Percentiles rank a stretch among this genome's conserved stretches.
phyloP scores from a whole-genome alignment of 306 rosid species.

The Echinosophora koreensis region DNA sequence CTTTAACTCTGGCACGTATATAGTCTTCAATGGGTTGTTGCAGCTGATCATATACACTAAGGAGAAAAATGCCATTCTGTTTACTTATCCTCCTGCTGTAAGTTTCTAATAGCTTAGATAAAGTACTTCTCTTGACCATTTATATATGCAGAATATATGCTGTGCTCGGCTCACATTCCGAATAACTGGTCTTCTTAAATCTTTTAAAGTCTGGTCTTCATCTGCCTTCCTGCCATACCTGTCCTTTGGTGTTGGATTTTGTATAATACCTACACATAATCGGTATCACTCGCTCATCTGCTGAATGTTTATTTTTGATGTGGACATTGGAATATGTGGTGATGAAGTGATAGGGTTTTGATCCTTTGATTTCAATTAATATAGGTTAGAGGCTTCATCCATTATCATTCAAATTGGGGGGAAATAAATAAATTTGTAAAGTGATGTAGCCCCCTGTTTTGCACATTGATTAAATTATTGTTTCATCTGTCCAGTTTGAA shows the following conservation, averaged over 20 bases:
- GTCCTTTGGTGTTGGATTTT: slow-evolving; percentile 22
- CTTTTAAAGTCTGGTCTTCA: not conserved
- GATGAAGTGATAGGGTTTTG: not conserved
- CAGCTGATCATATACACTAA: slow-evolving; percentile 84
- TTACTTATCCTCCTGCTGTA: slow-evolving; percentile 86
- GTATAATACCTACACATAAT: slow-evolving; percentile 20
- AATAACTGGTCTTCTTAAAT: slow-evolving; percentile 21
- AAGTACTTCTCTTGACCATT: slow-evolving; percentile 2
- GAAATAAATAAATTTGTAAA: not conserved
- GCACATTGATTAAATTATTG: not conserved
- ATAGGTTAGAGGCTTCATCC: not conserved
- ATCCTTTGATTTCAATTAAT: not conserved
- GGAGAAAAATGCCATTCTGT: slow-evolving; percentile 94
- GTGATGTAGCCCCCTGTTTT: slow-evolving; percentile 8
- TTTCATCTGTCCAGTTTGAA: slow-evolving; percentile 12
- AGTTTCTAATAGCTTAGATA: slow-evolving; percentile 45
- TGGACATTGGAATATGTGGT: slow-evolving; percentile 4
- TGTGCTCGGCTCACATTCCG: slow-evolving; percentile 12
- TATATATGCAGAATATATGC: slow-evolving; percentile 23
- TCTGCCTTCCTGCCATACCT: not conserved
- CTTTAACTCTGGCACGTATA: slow-evolving; percentile 84
- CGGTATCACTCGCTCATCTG: not conserved
- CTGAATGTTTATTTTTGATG: slow-evolving; percentile 9
- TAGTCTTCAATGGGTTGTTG: slow-evolving; percentile 79
- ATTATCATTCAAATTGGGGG: not conserved